Base-by-base conservation (phyloP, 2,329 filamentous ascomycete genomes). In the Coniochaeta sp. region DNA sequence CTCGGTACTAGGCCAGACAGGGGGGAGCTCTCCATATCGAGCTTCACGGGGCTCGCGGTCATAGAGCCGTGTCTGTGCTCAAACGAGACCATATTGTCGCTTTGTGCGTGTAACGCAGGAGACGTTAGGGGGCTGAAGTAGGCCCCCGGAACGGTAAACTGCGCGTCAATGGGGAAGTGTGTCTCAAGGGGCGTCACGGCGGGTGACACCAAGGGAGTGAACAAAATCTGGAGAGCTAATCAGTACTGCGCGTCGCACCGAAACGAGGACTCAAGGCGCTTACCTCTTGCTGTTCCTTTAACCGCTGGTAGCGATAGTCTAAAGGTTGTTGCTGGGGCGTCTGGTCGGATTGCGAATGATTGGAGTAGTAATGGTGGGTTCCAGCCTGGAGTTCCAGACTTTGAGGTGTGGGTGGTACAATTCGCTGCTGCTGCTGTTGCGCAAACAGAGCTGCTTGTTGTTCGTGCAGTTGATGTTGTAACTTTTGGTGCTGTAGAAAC, bases 41-140 rank as follows among this genome's bases (percentile, higher is more conserved):
- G 17, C 22, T 58, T 40, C 17, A 19, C 56, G 24, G 38, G 34
- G 22, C 34, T 43, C 2, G 16, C 22, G 36, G 14, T 44, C 2
- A 84, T 81, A 31, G 73, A 77, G 63, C 68, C 78, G 68, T 72
- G 76, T 36, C 74, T 69, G 61, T 72, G 54, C 58, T 84, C 76
- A 63, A 81, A 80, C 58, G 74, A 67, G 5, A 77, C 72, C 17
- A 72, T 71, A 28, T 76, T 69, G 59, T 87, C 83, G 62, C 78
- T 84, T 70, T 92, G 89, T 1, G 89, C 89, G 71, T 90, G 88
- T 19, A 95, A 77, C 3, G 90, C 89, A 1, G 90, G 90, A 17
- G 90, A 95, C 6, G 89, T 92, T 57, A 95, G 79, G 11, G 90
- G 90, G 69, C 90, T 95, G 71, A 95, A 93, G 74, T 92, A 93